Conservation (phyloP, 331 rosid species). For the Rosa hybrid region DNA sequence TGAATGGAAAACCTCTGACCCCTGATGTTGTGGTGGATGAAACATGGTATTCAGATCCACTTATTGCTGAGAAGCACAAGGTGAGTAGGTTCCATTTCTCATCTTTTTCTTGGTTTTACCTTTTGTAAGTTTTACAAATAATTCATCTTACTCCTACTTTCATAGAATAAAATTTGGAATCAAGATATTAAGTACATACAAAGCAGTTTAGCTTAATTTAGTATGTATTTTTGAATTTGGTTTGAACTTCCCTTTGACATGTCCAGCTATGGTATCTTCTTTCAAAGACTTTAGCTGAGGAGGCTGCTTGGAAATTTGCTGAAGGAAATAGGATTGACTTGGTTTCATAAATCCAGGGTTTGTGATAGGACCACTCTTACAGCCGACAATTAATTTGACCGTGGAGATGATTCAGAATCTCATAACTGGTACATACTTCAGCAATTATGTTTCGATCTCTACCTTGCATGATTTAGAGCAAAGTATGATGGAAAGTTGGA, state of each 20-base stretch:
- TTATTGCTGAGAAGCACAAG: conserved; percentile 25
- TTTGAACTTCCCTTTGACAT: background rate
- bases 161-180: background rate
- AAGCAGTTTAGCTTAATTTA: background rate
- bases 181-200: background rate
- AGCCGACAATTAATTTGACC: conserved; percentile 12
- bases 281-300: conserved; percentile 35
- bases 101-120: background rate
- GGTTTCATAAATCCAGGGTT: conserved; percentile 19
- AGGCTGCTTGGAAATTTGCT: conserved; percentile 30
- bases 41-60: conserved; percentile 48
- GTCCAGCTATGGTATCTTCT: conserved; percentile 25
- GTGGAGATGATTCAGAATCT: background rate
- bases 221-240: background rate
- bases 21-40: conserved; percentile 52
- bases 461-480: background rate
- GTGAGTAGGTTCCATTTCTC: conserved; percentile 20
- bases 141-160: background rate
- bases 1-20: conserved; percentile 31
- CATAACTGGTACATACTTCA: background rate
- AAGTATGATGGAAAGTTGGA: background rate
- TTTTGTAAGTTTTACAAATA: background rate
- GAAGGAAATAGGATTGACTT: conserved; percentile 22
- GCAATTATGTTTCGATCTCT: background rate
- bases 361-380: conserved; percentile 26